Conservation (phyloP, 768 basidiomycete genomes). For the Leucocoprinus birnbaumii region DNA sequence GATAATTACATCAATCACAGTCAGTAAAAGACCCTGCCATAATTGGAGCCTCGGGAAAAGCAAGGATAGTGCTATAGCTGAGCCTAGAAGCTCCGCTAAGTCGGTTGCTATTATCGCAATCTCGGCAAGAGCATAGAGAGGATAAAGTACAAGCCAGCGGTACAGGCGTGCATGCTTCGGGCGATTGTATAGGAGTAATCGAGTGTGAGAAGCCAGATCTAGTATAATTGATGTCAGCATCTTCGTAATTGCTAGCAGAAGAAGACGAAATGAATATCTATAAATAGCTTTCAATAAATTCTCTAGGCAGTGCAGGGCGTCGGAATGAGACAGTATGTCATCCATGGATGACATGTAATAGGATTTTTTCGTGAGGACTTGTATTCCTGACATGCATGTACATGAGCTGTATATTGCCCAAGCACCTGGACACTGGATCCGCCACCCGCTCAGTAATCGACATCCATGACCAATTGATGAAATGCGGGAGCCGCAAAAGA, state of each 20-base stretch:
- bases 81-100: constrained; percentile 78
- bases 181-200: constrained; percentile 62
- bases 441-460: too few species aligned
- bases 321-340: too few species aligned
- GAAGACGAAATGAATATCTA: neutral
- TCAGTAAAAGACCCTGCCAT: constrained; percentile 70
- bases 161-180: constrained; percentile 54
- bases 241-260: neutral
- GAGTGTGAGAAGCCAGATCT: constrained; percentile 57
- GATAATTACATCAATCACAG: constrained; percentile 64
- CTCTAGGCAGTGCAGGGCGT: too few species aligned
- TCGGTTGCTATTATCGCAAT: constrained; percentile 77
- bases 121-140: constrained; percentile 63
- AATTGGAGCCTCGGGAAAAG: constrained; percentile 67
- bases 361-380: too few species aligned
- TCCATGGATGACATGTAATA: too few species aligned
- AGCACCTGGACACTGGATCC: too few species aligned
- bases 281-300: neutral
- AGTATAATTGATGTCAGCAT: constrained; percentile 12
- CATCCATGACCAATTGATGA: too few species aligned
- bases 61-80: constrained; percentile 77
- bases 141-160: constrained; percentile 61
- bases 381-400: too few species aligned
- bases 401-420: too few species aligned
- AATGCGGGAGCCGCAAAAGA: too few species aligned